Percentiles rank a stretch among this genome's conserved stretches.
These are phyloP conservation scores for Danielia oregonensis DNA, from an alignment of 805 yeast genomes.

Conservation along the genomic window DNA sequence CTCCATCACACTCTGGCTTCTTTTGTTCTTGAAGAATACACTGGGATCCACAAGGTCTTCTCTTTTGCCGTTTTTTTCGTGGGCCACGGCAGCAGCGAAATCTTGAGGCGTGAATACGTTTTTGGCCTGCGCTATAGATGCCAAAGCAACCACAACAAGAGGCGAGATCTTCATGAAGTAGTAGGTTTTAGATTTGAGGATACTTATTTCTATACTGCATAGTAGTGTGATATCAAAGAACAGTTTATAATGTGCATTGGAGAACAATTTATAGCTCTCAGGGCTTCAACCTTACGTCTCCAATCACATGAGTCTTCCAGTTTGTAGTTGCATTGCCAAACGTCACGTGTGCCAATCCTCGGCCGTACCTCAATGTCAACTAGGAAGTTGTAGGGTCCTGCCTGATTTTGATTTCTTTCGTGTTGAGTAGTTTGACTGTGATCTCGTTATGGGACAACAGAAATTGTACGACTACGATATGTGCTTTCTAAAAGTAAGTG, in stretches of 20 bases:
- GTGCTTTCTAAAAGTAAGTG: constrained; percentile 57
- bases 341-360: constrained; percentile 20
- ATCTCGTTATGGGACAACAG: constrained; percentile 5
- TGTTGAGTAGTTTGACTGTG: constrained; percentile 17
- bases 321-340: constrained; percentile 32
- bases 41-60: constrained; percentile 17
- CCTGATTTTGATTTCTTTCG: constrained; percentile 18
- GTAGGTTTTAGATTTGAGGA: too few relatives aligned
- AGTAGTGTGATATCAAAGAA: too few relatives aligned
- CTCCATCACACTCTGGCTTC: constrained; percentile 9
- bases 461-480: constrained; percentile 29
- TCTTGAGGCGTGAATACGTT: constrained; percentile 13
- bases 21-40: constrained; percentile 3
- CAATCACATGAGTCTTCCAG: constrained; percentile 36
- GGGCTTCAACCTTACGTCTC: constrained; percentile 30
- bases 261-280: constrained; percentile 1
- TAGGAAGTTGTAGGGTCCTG: constrained; percentile 16
- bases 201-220: too few relatives aligned
- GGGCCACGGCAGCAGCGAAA: constrained; percentile 9
- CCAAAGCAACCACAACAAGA: constrained; percentile 11
- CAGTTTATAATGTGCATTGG: too few relatives aligned
- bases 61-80: constrained; percentile 10
- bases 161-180: constrained; percentile 13
- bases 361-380: constrained; percentile 14
- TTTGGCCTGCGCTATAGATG: constrained; percentile 12